Percentiles rank a stretch among this genome's conserved stretches.
These are phyloP conservation scores for Plantago major DNA, from an alignment of 257 asterid genomes.

Conservation along the genomic window DNA sequence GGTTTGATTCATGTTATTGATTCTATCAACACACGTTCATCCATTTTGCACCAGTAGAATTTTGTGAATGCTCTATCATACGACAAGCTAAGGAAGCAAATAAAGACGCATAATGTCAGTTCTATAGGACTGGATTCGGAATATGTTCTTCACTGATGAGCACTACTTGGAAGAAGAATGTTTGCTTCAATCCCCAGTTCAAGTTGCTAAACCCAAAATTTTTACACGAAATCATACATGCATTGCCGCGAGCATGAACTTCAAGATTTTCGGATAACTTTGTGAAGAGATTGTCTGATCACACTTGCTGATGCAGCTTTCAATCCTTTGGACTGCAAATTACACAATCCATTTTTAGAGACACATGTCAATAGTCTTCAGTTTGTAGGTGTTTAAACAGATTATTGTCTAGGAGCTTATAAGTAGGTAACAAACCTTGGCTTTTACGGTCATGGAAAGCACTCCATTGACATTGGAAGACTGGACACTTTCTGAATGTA, in stretches of 20 bases:
- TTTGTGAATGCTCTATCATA: background rate
- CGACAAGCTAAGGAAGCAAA: background rate
- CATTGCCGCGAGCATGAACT: slow-evolving; percentile 17
- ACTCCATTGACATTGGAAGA: slow-evolving; percentile 65
- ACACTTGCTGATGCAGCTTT: slow-evolving; percentile 47
- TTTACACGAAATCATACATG: slow-evolving; percentile 21
- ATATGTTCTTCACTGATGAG: slow-evolving; percentile 11
- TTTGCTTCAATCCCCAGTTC: background rate
- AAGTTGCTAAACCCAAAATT: slow-evolving; percentile 16
- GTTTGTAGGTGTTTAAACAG: background rate
- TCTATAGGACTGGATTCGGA: slow-evolving; percentile 4
- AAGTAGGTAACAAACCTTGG: slow-evolving; percentile 52
- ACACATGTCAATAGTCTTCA: background rate
- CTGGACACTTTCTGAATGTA: slow-evolving; percentile 54
- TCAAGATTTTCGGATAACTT: slow-evolving; percentile 40
- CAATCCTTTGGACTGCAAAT: slow-evolving; percentile 48
- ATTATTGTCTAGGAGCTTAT: background rate
- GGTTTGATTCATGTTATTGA: too few relatives aligned
- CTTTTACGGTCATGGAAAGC: slow-evolving; percentile 49
- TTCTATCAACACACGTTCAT: too few relatives aligned
- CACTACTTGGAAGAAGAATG: slow-evolving; percentile 19
- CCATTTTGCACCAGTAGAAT: too few relatives aligned
- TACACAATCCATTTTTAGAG: slow-evolving; percentile 4
- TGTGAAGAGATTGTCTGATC: slow-evolving; percentile 65
- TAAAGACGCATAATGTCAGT: background rate